These are phyloP conservation scores for Quercus glauca DNA, from an alignment of 306 rosid species.

Conservation along the genomic window DNA sequence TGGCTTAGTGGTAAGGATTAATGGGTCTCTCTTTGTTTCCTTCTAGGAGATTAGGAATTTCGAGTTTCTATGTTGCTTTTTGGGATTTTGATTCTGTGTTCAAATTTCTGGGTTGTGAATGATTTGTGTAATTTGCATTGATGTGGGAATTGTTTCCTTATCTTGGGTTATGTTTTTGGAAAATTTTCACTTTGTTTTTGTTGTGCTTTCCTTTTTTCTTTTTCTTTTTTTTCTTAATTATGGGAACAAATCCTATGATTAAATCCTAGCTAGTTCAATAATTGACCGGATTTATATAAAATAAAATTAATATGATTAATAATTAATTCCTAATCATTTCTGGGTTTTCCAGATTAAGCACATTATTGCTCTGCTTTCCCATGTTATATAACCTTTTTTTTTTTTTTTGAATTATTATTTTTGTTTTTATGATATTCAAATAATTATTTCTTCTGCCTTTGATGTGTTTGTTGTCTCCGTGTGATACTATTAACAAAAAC, in stretches of 20 bases:
- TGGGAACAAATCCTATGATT: not conserved
- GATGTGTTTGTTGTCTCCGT: not conserved
- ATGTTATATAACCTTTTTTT: not conserved
- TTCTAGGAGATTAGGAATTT: not conserved
- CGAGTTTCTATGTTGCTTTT: not conserved
- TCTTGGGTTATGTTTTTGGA: not conserved
- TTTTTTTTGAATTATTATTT: not conserved
- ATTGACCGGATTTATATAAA: not conserved
- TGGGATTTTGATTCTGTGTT: not conserved
- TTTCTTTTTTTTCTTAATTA: not conserved
- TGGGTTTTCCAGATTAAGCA: not conserved
- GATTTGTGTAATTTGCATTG: not conserved
- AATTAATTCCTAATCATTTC: not conserved
- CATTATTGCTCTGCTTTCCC: not conserved
- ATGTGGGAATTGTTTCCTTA: not conserved
- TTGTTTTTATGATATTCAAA: not conserved
- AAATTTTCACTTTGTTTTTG: not conserved
- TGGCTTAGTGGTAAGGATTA: conserved; percentile 48
- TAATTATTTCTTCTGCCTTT: not conserved
- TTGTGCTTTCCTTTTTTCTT: not conserved
- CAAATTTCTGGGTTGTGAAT: not conserved
- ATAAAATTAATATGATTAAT: not conserved
- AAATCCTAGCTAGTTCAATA: not conserved
- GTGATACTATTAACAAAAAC: not conserved
- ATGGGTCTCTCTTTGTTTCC: conserved; percentile 2